phyloP scores from a whole-genome alignment of 257 asterid species.

The Fraxinus anomala region DNA sequence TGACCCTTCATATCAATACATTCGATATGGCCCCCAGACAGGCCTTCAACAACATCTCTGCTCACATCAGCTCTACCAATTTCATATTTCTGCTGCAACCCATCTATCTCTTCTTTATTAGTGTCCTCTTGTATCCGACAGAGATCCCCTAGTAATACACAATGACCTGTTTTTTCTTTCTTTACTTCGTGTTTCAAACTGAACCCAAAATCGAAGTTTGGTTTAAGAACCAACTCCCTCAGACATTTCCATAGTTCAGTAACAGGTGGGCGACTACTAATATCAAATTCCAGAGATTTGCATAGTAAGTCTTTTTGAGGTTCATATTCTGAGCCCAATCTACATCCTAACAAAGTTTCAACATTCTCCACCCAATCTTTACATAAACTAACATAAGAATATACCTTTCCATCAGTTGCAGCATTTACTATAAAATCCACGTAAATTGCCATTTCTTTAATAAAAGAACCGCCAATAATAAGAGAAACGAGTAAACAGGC shows the following conservation, averaged over 20 bases:
- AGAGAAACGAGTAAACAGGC: slow-evolving; percentile 65
- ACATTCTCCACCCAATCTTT: slow-evolving; percentile 53
- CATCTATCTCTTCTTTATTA: slow-evolving; percentile 30
- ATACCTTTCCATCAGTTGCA: slow-evolving; percentile 35
- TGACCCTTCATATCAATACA: slow-evolving; percentile 75
- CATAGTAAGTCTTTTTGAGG: slow-evolving; percentile 45
- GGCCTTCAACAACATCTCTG: slow-evolving; percentile 52
- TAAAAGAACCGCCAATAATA: slow-evolving; percentile 56
- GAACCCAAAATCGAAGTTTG: slow-evolving; percentile 38
- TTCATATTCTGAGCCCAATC: slow-evolving; percentile 43
- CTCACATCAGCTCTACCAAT: slow-evolving; percentile 28
- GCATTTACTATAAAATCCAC: slow-evolving; percentile 30
- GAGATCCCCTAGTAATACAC: slow-evolving; percentile 55
- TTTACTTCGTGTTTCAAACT: slow-evolving; percentile 28
- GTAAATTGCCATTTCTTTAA: slow-evolving; percentile 47
- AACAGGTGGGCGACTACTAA: slow-evolving; percentile 53
- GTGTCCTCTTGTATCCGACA: slow-evolving; percentile 35
- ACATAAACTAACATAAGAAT: slow-evolving; percentile 44
- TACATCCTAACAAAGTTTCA: slow-evolving; percentile 40
- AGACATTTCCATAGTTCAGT: slow-evolving; percentile 71
- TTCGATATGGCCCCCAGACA: slow-evolving; percentile 48
- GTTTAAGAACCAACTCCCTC: slow-evolving; percentile 47
- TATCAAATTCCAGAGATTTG: slow-evolving; percentile 60
- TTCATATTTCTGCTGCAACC: slow-evolving; percentile 32
- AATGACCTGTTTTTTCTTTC: slow-evolving; percentile 32